Evolutionary conservation across 257 asterid species (phyloP).

Genomic region (Striga asiatica): DNA sequence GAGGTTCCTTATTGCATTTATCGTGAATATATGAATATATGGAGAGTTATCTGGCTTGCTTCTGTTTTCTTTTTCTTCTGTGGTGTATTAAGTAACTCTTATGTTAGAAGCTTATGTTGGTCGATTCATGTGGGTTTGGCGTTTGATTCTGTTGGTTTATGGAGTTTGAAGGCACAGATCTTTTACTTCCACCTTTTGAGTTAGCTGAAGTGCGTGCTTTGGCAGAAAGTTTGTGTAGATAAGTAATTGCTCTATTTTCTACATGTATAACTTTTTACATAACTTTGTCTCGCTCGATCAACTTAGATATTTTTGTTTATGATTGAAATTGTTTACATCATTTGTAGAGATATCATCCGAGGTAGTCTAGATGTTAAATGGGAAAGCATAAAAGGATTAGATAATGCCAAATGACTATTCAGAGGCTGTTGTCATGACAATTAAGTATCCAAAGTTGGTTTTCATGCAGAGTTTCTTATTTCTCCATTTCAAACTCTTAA

Average conservation of each 20-base stretch:
- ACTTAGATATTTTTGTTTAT: constrained; percentile 8
- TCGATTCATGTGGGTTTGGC: too few relatives aligned
- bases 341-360: constrained; percentile 83
- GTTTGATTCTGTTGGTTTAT: too few relatives aligned
- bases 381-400: constrained; percentile 90
- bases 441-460: constrained; percentile 89
- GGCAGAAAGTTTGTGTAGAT: constrained; percentile 93
- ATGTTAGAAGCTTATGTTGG: too few relatives aligned
- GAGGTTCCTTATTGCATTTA: too few relatives aligned
- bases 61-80: too few relatives aligned
- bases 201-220: constrained; percentile 85
- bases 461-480: constrained; percentile 6
- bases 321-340: constrained; percentile 8
- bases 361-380: constrained; percentile 94
- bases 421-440: constrained; percentile 99
- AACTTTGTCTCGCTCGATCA: constrained; percentile 11
- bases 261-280: background rate
- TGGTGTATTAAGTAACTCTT: too few relatives aligned
- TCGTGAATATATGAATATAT: too few relatives aligned
- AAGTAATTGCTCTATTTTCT: constrained; percentile 16
- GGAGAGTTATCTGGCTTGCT: too few relatives aligned
- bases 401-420: constrained; percentile 82
- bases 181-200: constrained; percentile 84
- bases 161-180: constrained; percentile 80
- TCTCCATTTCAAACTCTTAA: background rate